phyloP scores from a whole-genome alignment of 2,329 filamentous ascomycete genomes.

The Trichoderma gracile region DNA sequence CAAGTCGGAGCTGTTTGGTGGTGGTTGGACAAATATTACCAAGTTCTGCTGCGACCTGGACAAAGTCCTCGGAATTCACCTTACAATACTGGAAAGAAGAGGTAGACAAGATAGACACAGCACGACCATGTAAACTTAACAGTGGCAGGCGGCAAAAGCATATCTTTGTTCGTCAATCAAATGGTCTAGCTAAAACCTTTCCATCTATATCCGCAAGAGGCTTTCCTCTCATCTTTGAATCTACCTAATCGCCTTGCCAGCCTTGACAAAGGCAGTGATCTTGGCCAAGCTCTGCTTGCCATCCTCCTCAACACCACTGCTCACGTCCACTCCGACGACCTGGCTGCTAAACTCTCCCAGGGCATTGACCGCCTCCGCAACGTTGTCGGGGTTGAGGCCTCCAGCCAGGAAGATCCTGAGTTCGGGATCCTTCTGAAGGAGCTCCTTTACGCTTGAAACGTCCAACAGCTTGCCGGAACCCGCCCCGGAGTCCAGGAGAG shows the following conservation, averaged over 20 bases:
- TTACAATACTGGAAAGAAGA: neutral
- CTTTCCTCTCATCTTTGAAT: neutral
- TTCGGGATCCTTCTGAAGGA: slow-evolving; percentile 67
- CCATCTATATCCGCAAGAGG: neutral
- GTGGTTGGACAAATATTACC: neutral
- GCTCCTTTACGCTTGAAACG: slow-evolving; percentile 64
- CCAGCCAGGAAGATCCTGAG: slow-evolving; percentile 81
- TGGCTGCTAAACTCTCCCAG: slow-evolving; percentile 61
- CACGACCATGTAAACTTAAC: no score
- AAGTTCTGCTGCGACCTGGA: neutral
- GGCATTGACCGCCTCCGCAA: slow-evolving; percentile 63
- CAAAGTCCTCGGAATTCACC: neutral
- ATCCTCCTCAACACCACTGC: slow-evolving; percentile 85
- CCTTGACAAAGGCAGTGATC: slow-evolving; percentile 77
- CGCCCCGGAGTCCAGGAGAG: slow-evolving; percentile 82
- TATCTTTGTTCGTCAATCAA: neutral
- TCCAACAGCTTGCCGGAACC: slow-evolving; percentile 82
- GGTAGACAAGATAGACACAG: neutral
- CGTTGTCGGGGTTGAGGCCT: slow-evolving; percentile 78
- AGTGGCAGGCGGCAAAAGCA: neutral
- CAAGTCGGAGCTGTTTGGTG: neutral
- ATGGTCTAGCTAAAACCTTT: neutral
- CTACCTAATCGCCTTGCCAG: slow-evolving; percentile 64
- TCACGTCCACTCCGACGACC: slow-evolving; percentile 85
- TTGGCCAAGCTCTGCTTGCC: slow-evolving; percentile 79